Percentiles rank a stretch among this genome's conserved stretches.
Evolutionary conservation across 2,329 filamentous ascomycete species (phyloP).

Genomic region (Penicillium sp.): DNA sequence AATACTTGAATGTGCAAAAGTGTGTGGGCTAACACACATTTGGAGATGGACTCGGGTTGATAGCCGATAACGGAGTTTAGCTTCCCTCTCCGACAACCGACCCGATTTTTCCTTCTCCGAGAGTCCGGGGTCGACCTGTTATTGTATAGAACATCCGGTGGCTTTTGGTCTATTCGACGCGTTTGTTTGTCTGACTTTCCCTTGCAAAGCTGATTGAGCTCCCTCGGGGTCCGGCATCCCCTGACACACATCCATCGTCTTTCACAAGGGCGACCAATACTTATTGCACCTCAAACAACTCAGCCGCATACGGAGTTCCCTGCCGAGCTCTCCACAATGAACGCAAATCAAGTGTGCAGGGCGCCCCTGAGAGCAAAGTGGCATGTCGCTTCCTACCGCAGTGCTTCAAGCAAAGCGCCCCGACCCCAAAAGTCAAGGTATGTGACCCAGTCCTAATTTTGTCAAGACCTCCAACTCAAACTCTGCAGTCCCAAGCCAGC

Average conservation of each 20-base stretch:
- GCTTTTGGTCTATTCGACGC: no score
- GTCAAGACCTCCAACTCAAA: background rate
- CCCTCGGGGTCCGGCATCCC: no score
- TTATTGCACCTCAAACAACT: background rate
- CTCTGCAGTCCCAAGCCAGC: conserved; percentile 14
- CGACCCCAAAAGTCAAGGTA: conserved; percentile 23
- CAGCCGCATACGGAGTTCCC: background rate
- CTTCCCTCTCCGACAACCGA: conserved; percentile 2
- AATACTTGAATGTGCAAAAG: background rate
- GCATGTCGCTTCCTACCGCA: conserved; percentile 13
- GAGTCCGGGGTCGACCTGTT: background rate
- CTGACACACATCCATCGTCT: no score
- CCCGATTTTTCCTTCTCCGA: conserved; percentile 10
- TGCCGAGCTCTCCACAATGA: conserved; percentile 25
- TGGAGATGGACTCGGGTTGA: background rate
- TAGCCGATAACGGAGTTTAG: conserved; percentile 10
- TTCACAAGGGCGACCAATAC: background rate
- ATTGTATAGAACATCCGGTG: no score
- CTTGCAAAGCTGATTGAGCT: no score
- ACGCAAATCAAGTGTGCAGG: conserved; percentile 25
- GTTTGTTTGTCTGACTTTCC: no score
- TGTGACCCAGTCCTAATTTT: conserved; percentile 2
- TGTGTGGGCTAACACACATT: background rate
- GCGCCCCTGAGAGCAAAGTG: conserved; percentile 24
- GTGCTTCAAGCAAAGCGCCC: conserved; percentile 19